These are phyloP conservation scores for Acer yangbiense DNA, from an alignment of 345 rosid genomes.

Conservation along the genomic window DNA sequence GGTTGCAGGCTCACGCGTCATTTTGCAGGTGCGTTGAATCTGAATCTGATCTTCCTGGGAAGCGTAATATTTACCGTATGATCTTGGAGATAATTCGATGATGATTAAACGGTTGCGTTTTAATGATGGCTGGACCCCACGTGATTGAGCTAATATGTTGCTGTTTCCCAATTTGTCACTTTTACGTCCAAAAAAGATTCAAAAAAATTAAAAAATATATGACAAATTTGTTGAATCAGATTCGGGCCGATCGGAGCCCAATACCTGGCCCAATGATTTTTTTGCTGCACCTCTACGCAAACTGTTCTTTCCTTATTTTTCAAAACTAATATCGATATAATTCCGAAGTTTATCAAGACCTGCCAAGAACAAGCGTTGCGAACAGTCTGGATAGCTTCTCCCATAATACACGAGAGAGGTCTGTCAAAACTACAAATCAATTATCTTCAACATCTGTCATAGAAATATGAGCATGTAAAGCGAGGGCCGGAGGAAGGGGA, in stretches of 20 bases:
- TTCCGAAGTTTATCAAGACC: no score
- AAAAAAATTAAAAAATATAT: not conserved
- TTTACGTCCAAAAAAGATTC: not conserved
- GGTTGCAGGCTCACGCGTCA: not conserved
- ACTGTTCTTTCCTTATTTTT: no score
- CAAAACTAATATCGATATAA: no score
- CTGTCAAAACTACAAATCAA: no score
- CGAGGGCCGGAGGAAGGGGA: no score
- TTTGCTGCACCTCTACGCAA: not conserved
- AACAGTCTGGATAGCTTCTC: no score
- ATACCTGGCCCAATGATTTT: not conserved
- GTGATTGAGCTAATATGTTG: not conserved
- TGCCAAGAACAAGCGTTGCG: no score
- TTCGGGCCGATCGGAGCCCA: not conserved
- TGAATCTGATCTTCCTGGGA: not conserved
- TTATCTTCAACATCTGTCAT: no score
- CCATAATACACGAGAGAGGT: no score
- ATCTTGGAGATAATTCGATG: not conserved
- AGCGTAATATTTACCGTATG: not conserved
- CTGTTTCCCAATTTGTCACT: not conserved
- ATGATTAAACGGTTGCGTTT: not conserved
- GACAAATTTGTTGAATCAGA: not conserved
- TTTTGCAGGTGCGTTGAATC: constrained; percentile 5
- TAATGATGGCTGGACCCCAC: not conserved
- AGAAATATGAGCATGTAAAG: no score